phyloP scores from a whole-genome alignment of 1,284 basidiomycete species.

The Cutaneotrichosporon cutaneum region DNA sequence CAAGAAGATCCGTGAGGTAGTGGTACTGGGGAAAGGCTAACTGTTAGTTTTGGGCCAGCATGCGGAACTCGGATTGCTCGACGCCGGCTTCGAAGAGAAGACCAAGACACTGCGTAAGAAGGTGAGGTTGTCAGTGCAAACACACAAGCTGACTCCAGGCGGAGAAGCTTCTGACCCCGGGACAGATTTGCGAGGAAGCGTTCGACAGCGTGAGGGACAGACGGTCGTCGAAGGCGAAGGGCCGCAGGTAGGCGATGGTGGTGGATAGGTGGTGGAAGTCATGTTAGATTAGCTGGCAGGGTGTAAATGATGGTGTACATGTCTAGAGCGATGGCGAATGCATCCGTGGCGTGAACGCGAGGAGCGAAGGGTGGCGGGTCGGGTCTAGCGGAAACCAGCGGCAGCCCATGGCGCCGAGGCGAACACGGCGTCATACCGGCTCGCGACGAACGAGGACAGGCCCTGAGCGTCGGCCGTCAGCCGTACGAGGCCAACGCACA shows the following conservation, averaged over 20 bases:
- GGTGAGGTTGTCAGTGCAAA: not conserved
- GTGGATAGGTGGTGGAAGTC: not conserved
- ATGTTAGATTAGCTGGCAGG: not conserved
- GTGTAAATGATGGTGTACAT: no score
- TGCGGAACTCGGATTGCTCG: conserved; percentile 1
- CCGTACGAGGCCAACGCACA: conserved; percentile 35
- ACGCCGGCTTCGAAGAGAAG: not conserved
- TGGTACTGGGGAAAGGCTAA: not conserved
- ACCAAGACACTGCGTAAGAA: not conserved
- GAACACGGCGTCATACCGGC: conserved; percentile 40
- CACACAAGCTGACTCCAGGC: not conserved
- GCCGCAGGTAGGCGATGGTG: not conserved
- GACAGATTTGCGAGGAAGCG: not conserved
- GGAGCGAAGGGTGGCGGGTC: no score
- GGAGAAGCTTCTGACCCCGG: not conserved
- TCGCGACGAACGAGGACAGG: conserved; percentile 27
- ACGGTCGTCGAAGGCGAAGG: not conserved
- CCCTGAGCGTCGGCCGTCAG: conserved; percentile 30
- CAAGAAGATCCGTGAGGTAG: conserved; percentile 19
- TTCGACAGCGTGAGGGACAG: not conserved
- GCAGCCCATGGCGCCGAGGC: conserved; percentile 27
- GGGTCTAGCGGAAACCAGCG: conserved; percentile 15
- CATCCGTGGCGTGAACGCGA: not conserved
- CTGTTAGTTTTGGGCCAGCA: not conserved
- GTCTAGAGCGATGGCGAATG: not conserved